Conservation (phyloP, 2,329 filamentous ascomycete genomes). For the Phialocephala sp. region DNA sequence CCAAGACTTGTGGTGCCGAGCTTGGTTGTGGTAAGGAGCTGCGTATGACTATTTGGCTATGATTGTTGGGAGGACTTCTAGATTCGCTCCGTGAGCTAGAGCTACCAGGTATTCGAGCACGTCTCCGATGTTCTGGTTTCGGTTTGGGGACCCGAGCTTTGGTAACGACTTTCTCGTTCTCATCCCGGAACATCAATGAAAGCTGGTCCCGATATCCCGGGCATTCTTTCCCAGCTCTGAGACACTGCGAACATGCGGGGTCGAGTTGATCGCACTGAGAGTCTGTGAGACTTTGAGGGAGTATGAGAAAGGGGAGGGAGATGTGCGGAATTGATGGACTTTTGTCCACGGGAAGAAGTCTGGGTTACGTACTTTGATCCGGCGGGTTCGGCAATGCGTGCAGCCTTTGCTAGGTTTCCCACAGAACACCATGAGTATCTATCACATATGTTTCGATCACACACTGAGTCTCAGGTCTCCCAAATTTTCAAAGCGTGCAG, state of each 20-base stretch:
- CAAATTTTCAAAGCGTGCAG: neutral
- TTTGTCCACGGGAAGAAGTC: neutral
- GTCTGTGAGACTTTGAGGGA: neutral
- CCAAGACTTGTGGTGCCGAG: neutral
- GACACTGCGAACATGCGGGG: conserved; percentile 59
- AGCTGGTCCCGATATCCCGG: conserved; percentile 61
- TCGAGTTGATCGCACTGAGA: conserved; percentile 55
- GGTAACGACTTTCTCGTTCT: conserved; percentile 59
- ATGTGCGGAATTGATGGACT: neutral
- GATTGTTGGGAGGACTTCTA: neutral
- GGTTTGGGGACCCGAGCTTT: conserved; percentile 46
- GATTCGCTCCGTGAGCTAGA: neutral
- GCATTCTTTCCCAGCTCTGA: conserved; percentile 56
- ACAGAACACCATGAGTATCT: conserved; percentile 36
- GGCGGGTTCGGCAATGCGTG: conserved; percentile 30
- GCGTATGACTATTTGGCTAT: neutral
- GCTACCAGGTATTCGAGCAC: conserved; percentile 1
- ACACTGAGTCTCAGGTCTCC: neutral
- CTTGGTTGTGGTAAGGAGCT: neutral
- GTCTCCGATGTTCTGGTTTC: neutral
- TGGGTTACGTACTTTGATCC: conserved; percentile 35
- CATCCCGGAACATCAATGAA: conserved; percentile 61
- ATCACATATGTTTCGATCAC: neutral
- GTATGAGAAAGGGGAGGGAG: neutral
- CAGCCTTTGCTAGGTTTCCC: conserved; percentile 37